Base-by-base conservation (phyloP, 2,329 filamentous ascomycete genomes). In the Hypoxylon sp. region DNA sequence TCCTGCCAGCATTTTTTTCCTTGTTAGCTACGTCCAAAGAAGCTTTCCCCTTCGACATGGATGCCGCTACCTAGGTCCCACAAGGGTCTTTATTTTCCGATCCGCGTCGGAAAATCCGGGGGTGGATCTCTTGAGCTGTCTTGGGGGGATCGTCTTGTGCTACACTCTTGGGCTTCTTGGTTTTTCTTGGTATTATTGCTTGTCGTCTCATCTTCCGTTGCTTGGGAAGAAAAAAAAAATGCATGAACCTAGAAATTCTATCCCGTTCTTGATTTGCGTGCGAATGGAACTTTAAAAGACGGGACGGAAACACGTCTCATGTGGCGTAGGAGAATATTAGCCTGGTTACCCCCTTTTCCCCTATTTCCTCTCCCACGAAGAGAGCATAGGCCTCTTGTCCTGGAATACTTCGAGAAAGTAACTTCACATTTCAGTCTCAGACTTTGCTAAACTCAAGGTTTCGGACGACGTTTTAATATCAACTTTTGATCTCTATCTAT, bases 81-180 rank as follows among this genome's bases (percentile, higher is more conserved):
- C 63, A 17, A 19, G 31, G 48, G 24, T 44, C 63, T 31, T 31
- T 55, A 31, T 63, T 48, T 33, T 51, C 24, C 42, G 26, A 42
- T 55, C 44, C 47, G 50, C 46, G 55, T 48, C n/a, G 13, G 56
- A 53, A 54, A 56, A 60, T 69, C 63, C 39, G 67, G 67, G 64
- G 55, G 59, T 64, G 56, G 58, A 63, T 59, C 66, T 65, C 13
- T 48, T 33, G 13, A 44, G 11, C 26, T 53, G 14, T 56, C 65
- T 67, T 64, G 19, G 19, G 19, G 19, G 60, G 59, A 29, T 31
- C 31, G 53, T 46, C 47, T 65, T 44, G 47, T 44, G 29, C 26
- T 11, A 57, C 13, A 57, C 13, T 42, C 60, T 52, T 57, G 42
- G 56, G 42, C 44, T 44, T 19, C 52, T 55, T 55, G 52, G 39